Evolutionary conservation across 495 filamentous ascomycete species (phyloP).

Genomic region (Opeltia flavorubescens): DNA sequence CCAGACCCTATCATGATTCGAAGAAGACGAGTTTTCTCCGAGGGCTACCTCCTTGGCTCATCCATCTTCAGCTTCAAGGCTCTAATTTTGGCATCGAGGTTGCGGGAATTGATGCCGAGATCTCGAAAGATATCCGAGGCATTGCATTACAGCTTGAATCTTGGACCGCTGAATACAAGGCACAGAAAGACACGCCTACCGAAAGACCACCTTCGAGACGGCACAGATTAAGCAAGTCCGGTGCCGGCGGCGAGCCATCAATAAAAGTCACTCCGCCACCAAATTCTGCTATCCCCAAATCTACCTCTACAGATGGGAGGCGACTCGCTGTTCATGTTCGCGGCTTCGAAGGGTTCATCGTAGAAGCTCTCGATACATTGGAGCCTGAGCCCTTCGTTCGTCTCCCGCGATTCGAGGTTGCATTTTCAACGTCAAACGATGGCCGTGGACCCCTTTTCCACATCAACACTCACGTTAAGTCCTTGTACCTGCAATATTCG

Average conservation of each 20-base stretch:
- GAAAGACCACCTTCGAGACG: constrained; percentile 38
- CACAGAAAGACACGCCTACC: constrained; percentile 52
- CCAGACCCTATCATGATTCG: constrained; percentile 31
- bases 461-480: constrained; percentile 65
- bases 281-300: constrained; percentile 42
- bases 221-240: constrained; percentile 38
- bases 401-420: constrained; percentile 75
- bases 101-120: constrained; percentile 70
- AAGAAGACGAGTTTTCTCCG: constrained; percentile 55
- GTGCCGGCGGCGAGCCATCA: constrained; percentile 34
- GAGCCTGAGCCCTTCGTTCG: constrained; percentile 77
- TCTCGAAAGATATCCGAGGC: constrained; percentile 65
- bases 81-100: constrained; percentile 82
- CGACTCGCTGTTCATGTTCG: constrained; percentile 66
- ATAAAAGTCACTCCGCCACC: constrained; percentile 45
- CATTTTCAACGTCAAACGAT: constrained; percentile 73
- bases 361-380: constrained; percentile 72
- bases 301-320: constrained; percentile 64
- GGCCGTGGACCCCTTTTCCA: constrained; percentile 76
- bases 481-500: constrained; percentile 74
- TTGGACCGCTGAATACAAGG: constrained; percentile 82
- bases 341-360: constrained; percentile 75
- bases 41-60: constrained; percentile 67
- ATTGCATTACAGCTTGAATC: constrained; percentile 76
- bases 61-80: constrained; percentile 71